Conservation (phyloP, 495 filamentous ascomycete genomes). For the Tuber magnatum region DNA sequence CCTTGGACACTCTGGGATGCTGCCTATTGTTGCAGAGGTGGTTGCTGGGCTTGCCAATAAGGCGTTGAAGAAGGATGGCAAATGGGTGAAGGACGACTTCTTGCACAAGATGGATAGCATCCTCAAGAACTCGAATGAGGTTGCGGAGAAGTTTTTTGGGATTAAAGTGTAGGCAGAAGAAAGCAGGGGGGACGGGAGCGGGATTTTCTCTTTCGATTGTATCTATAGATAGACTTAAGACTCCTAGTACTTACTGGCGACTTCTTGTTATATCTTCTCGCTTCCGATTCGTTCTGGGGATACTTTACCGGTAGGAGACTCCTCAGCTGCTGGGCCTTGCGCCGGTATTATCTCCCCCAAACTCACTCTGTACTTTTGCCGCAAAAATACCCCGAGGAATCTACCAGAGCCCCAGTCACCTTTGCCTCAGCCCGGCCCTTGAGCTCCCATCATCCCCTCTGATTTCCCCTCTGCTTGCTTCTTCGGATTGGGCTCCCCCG, state of each 20-base stretch:
- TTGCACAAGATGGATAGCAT: neutral
- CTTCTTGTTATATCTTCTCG: neutral
- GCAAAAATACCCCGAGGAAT: neutral
- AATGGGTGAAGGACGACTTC: neutral
- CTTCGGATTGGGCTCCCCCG: neutral
- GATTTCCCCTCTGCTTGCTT: neutral
- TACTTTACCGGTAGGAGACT: neutral
- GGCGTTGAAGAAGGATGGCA: neutral
- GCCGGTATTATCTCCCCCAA: neutral
- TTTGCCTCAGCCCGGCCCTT: neutral
- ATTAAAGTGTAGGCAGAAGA: neutral
- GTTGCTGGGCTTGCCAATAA: conserved; percentile 11
- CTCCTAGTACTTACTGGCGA: neutral
- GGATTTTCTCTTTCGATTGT: neutral
- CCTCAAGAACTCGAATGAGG: neutral
- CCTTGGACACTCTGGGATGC: conserved; percentile 13
- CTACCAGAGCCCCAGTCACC: neutral
- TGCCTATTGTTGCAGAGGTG: conserved; percentile 5
- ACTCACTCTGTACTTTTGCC: neutral
- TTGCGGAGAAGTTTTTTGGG: neutral
- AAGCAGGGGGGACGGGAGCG: neutral
- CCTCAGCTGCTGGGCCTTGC: neutral
- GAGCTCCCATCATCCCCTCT: neutral
- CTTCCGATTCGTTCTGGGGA: neutral
- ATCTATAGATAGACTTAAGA: neutral